Evolutionary conservation across 805 yeast species (phyloP), one percentile per base, ranked within the genome.

Genomic region (Metschnikowia shivogae): DNA sequence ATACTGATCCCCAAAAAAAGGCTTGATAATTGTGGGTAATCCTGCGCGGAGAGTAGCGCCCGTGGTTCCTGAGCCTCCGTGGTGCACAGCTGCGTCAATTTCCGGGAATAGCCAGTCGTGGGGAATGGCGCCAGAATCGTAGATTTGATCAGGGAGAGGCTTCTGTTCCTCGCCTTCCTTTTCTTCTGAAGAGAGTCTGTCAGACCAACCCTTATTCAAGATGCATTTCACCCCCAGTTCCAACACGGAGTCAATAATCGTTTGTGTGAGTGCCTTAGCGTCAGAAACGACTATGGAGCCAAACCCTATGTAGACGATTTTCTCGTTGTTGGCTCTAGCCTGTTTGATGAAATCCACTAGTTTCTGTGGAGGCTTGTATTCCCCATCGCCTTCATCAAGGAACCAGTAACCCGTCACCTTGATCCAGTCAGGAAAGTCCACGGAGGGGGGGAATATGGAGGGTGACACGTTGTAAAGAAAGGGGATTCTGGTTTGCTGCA

Each of bases 331-430:
- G 1, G 58, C 56, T 39, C 73, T 68, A 0, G 97, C 97, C 39
- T 67, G 62, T 11, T 66, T 56, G 36, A 92, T 80, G 56, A 92
- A 92, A 6, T 70, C 68, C 0, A 64, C 49, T 34, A 92, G 64
- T 10, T 67, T 80, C 7, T 64, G 53, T 1, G 89, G 86, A 3
- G 96, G 95, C 2, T 65, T 59, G 59, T 78, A 87, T 10, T 55
- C 59, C 0, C 62, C 62, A 3, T 65, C 63, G 1, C 77, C 77
- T 54, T 86, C 90, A 56, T 89, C 84, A 54, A 92, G 69, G 55
- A 89, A 87, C 98, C 98, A 92, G 61, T 92, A 92, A 0, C 98
- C 98, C 0, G 97, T 87, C 9, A 90, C 96, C 55, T 77, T 86
- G n/a, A 92, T 79, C 97, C 97, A 92, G 61, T 89, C 97, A 12